These are phyloP conservation scores for Aureobasidium sp. DNA, from an alignment of 2,329 filamentous ascomycete genomes.

Conservation along the genomic window DNA sequence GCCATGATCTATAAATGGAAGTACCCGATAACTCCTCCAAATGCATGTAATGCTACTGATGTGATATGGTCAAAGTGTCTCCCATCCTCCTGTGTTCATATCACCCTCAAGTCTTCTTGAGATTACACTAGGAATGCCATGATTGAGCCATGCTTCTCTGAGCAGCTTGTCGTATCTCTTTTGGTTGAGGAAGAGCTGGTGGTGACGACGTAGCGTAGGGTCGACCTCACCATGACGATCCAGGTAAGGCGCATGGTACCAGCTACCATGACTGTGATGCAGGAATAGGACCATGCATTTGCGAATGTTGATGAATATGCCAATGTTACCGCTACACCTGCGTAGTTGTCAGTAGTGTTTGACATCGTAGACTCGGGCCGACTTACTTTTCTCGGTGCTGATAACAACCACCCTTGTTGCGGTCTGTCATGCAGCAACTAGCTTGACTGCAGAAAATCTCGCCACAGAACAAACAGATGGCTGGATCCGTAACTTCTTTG, in stretches of 20 bases:
- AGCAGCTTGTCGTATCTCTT: constrained; percentile 86
- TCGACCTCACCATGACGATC: constrained; percentile 95
- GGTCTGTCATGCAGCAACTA: constrained; percentile 74
- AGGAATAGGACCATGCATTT: constrained; percentile 90
- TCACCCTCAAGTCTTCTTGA: constrained; percentile 86
- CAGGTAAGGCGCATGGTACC: constrained; percentile 82
- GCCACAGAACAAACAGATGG: constrained; percentile 88
- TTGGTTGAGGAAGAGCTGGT: constrained; percentile 88
- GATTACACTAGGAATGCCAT: constrained; percentile 83
- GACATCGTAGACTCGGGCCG: background rate
- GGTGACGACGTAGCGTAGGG: constrained; percentile 73
- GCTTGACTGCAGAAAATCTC: constrained; percentile 96
- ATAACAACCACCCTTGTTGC: constrained; percentile 67
- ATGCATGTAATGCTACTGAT: background rate
- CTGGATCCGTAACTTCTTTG: constrained; percentile 84
- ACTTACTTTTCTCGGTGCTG: constrained; percentile 81
- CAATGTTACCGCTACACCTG: constrained; percentile 72
- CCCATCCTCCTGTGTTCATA: constrained; percentile 96
- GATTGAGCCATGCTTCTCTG: constrained; percentile 76
- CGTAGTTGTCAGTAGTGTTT: background rate
- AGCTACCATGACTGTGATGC: constrained; percentile 74
- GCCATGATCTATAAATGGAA: background rate
- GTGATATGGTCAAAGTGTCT: constrained; percentile 48
- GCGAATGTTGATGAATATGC: constrained; percentile 93
- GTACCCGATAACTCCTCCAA: background rate